Evolutionary conservation across 140 eudicot genomes (phyloP), one percentile per base, ranked within the genome.

Genomic region (Anethum foeniculum): DNA sequence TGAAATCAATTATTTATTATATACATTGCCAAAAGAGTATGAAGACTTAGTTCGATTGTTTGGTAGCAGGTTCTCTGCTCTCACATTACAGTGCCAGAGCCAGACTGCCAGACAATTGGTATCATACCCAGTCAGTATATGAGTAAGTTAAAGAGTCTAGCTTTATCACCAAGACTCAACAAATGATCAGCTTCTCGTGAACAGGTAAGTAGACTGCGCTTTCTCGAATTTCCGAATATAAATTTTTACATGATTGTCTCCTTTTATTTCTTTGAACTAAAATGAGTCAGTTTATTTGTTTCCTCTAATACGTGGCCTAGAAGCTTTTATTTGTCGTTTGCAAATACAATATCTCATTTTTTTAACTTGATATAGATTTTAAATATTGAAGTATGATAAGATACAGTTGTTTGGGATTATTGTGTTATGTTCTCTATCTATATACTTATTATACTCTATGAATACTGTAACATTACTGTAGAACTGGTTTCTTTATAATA

Each of bases 91-190:
- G 49, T 92, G n/a, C n/a, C n/a, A n/a, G n/a, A n/a, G 92, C 80
- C 86, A 39, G 44, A 39, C 44, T 39, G 1, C 44, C 44, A 85
- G n/a, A 69, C 86, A 3, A 83, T 88, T 77, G 65, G 77, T 78
- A 84, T 89, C 47, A 80, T 90, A 71, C n/a, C n/a, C 52, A 88
- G 95, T 77, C 99, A 92, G 79, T 97, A 92, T 82, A 94, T 90
- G 84, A 90, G 97, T 81, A 94, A 94, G 95, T 73, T 90, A 78
- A 86, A 93, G 86, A 92, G 96, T 84, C 93, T 94, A 82, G 84
- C 84, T 18, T 81, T 94, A 81, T 94, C 97, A n/a, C n/a, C n/a
- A n/a, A n/a, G n/a, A n/a, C 85, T 97, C 99, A 19, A 86, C 94
- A 78, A 90, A 90, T 76, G 93, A 90, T 81, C 96, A 90, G 81